Evolutionary conservation across 805 yeast genomes (phyloP).

Genomic region (Wickerhamiella azymoides): DNA sequence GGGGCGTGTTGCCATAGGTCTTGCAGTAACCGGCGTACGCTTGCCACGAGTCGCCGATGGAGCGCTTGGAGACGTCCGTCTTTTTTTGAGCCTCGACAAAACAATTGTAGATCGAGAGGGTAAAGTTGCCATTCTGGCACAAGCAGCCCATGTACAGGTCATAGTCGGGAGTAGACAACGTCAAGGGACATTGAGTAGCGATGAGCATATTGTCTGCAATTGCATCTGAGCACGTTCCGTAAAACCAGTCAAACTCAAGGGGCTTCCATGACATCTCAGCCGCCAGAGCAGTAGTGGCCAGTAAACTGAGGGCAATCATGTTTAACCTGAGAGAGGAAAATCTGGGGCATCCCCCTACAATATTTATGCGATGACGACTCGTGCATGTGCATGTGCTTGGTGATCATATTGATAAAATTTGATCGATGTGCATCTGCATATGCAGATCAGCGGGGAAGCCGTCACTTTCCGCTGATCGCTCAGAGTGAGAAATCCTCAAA

Average conservation of each 20-base stretch:
- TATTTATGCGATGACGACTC: not conserved
- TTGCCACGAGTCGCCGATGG: conserved; percentile 3
- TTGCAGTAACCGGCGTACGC: not conserved
- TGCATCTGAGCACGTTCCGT: not conserved
- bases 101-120: not conserved
- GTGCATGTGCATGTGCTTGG: not conserved
- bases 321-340: not conserved
- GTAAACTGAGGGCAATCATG: not conserved
- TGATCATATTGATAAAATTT: not conserved
- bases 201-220: not conserved
- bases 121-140: not conserved
- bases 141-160: not conserved
- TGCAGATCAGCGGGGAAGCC: not conserved
- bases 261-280: not conserved
- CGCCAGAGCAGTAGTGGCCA: not conserved
- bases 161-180: not conserved
- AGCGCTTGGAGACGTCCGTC: not conserved
- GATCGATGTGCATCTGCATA: not conserved
- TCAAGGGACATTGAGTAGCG: not conserved
- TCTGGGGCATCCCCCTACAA: not conserved
- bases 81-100: not conserved
- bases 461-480: not conserved
- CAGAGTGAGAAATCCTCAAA: not conserved
- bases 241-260: not conserved
- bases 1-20: not conserved